Evolutionary conservation across 805 yeast species (phyloP).

Genomic region (Saturnispora silvae): DNA sequence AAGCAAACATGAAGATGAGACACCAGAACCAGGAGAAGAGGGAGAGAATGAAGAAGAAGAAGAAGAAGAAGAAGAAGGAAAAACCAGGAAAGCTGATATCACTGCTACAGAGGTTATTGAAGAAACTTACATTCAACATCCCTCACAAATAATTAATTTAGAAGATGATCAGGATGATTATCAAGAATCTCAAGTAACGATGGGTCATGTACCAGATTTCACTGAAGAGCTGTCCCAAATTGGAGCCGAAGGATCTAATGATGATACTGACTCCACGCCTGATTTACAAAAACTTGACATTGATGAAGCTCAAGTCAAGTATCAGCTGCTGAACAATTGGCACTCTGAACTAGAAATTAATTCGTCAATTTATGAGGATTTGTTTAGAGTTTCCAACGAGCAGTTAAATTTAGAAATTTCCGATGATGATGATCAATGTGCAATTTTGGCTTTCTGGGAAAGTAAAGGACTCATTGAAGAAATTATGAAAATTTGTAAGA

Average conservation of each 20-base stretch:
- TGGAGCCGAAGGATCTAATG: no score
- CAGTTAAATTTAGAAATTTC: neutral
- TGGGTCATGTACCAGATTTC: neutral
- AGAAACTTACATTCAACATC: neutral
- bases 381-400: neutral
- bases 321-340: slow-evolving; percentile 3
- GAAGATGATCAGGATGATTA: slow-evolving; percentile 3
- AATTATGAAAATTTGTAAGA: neutral
- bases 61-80: slow-evolving; percentile 1
- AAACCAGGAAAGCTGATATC: neutral
- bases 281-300: slow-evolving; percentile 12
- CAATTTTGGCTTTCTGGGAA: neutral
- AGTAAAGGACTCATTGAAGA: neutral
- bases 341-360: neutral
- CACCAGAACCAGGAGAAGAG: slow-evolving; percentile 5
- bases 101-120: neutral
- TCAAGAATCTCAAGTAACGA: slow-evolving; percentile 4
- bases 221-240: no score
- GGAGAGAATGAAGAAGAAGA: slow-evolving; percentile 2
- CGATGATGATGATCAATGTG: neutral
- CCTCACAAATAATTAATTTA: neutral
- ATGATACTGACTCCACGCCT: slow-evolving; percentile 10
- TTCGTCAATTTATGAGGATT: slow-evolving; percentile 2
- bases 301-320: neutral
- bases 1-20: neutral